A percentile compares a stretch with the other conserved stretches of the same genome.
Conservation (phyloP, 495 filamentous ascomycete species). For the Elaphomyces granulatus region DNA sequence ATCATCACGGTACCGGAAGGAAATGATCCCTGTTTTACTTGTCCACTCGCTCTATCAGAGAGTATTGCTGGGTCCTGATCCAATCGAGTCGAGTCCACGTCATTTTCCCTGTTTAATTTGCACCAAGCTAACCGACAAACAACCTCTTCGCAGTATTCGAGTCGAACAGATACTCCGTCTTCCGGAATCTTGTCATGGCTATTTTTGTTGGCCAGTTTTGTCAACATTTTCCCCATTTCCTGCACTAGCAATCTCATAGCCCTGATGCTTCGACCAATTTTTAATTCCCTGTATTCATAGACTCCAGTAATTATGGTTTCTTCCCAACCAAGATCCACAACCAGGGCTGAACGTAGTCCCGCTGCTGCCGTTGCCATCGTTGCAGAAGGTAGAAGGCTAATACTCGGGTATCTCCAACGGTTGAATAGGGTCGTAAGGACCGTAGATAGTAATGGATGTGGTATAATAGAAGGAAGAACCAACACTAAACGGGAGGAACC, state of each 20-base stretch:
- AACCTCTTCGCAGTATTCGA: conserved; percentile 70
- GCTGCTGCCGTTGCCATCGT: conserved; percentile 59
- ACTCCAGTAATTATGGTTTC: conserved; percentile 71
- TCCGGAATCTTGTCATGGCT: conserved; percentile 5
- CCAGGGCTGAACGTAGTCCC: conserved; percentile 63
- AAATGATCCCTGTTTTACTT: too few relatives aligned
- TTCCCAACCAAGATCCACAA: conserved; percentile 84
- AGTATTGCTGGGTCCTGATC: conserved; percentile 5
- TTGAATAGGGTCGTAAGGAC: conserved; percentile 62
- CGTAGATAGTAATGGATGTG: conserved; percentile 61
- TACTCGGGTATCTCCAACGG: conserved; percentile 64
- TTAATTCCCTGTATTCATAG: conserved; percentile 78
- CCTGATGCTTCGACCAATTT: conserved; percentile 49
- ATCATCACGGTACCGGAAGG: conserved; percentile 9
- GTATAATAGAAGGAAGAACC: conserved; percentile 60
- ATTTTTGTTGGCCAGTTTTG: conserved; percentile 15
- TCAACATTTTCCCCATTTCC: conserved; percentile 53
- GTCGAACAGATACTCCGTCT: conserved; percentile 35
- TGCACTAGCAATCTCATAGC: conserved; percentile 55
- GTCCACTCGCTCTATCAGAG: background rate
- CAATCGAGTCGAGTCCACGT: conserved; percentile 2
- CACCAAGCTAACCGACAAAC: conserved; percentile 66
- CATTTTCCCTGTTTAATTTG: conserved; percentile 13
- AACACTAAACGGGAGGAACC: conserved; percentile 61
- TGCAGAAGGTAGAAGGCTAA: conserved; percentile 64